Evolutionary conservation across 2,329 filamentous ascomycete species (phyloP).

Genomic region (Pseudocercospora vitis): DNA sequence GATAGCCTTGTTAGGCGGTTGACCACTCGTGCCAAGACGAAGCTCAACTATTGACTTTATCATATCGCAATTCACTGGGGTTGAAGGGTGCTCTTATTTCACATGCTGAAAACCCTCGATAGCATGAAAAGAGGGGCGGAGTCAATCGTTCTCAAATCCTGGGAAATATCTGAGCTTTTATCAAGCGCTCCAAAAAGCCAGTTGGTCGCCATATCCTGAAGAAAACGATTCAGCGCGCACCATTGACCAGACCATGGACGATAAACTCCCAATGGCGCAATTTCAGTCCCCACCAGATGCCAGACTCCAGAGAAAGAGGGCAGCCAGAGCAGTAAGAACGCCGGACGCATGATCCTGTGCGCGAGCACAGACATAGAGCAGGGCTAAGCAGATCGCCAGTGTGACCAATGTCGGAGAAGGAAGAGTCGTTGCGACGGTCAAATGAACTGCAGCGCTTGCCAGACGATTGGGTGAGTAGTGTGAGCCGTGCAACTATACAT

Average conservation of each 20-base stretch:
- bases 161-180: neutral
- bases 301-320: constrained; percentile 21
- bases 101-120: no score
- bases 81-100: no score
- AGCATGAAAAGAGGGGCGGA: neutral
- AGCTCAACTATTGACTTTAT: no score
- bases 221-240: no score
- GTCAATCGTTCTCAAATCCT: neutral
- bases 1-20: no score
- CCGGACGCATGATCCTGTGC: neutral
- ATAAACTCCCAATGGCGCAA: neutral
- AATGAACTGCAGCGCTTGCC: constrained; percentile 22
- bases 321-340: constrained; percentile 22
- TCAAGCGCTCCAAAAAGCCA: neutral
- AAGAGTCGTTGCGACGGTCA: constrained; percentile 25
- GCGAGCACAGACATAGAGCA: neutral
- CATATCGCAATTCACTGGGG: no score
- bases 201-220: no score
- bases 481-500: neutral
- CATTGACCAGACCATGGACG: neutral
- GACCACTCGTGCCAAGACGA: no score
- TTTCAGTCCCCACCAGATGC: neutral
- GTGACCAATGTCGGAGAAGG: constrained; percentile 25
- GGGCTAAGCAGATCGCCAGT: constrained; percentile 4
- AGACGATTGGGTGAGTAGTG: constrained; percentile 21